These are phyloP conservation scores for Cryptosporidium meleagridis DNA, from an alignment of 169 alveolate genomes.

Conservation along the genomic window DNA sequence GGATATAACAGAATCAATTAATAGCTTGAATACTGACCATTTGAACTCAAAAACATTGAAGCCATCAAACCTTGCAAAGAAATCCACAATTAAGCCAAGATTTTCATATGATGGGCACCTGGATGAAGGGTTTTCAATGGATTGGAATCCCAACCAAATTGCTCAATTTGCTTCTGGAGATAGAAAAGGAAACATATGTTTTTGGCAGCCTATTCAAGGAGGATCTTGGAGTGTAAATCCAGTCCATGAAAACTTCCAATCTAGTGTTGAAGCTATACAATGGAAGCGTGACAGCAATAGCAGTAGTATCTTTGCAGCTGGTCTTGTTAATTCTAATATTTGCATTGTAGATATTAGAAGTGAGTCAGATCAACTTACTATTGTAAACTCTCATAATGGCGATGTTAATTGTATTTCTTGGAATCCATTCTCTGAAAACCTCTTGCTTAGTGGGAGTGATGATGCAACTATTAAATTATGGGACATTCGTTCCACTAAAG, in stretches of 20 bases:
- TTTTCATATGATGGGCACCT: slow-evolving; percentile 52
- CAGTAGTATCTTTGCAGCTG: slow-evolving; percentile 58
- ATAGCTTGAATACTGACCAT: slow-evolving; percentile 19
- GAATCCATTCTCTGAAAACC: slow-evolving; percentile 65
- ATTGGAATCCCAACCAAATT: slow-evolving; percentile 63
- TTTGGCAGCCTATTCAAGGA: slow-evolving; percentile 63
- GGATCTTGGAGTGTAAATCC: slow-evolving; percentile 45
- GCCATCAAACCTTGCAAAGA: slow-evolving; percentile 43
- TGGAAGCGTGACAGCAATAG: slow-evolving; percentile 39
- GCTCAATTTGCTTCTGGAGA: slow-evolving; percentile 66
- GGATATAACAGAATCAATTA: slow-evolving; percentile 51
- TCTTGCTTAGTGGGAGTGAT: slow-evolving; percentile 66
- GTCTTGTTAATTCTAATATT: slow-evolving; percentile 59
- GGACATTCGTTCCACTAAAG: slow-evolving; percentile 46
- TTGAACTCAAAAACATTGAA: background rate
- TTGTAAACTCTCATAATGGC: slow-evolving; percentile 49
- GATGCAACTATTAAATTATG: slow-evolving; percentile 52
- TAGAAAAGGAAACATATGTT: slow-evolving; percentile 57
- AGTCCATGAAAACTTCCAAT: slow-evolving; percentile 34
- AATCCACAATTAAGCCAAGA: slow-evolving; percentile 42
- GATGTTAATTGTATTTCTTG: slow-evolving; percentile 69
- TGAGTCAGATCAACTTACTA: slow-evolving; percentile 18
- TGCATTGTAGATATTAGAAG: slow-evolving; percentile 41
- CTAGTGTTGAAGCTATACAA: slow-evolving; percentile 65
- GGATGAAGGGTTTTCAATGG: slow-evolving; percentile 73